Evolutionary conservation across 805 yeast genomes (phyloP), one percentile per base, ranked within the genome.

Genomic region (Starmerella riodocensis): DNA sequence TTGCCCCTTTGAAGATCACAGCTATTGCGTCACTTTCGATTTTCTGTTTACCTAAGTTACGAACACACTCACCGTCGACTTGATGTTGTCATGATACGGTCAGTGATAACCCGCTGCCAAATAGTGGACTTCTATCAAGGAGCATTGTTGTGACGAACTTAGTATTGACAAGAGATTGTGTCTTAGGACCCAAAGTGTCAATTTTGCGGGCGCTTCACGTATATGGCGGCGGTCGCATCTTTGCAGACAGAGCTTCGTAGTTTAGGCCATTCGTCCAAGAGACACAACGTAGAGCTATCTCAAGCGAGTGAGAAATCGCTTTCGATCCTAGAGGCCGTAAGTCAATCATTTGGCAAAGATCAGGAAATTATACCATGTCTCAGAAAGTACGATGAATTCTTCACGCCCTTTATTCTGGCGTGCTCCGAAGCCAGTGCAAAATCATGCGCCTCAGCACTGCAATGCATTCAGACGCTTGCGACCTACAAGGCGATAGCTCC

Each of bases 351-450:
- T 17, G 24, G n/a, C 23, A 30, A 29, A 9, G 51, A 46, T 20
- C 34, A 29, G 13, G 36, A 17, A 11, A 37, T 37, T 7, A 35
- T 44, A 11, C 19, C 33, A 16, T 23, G 36, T 3, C 39, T 53
- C n/a, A 39, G 47, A 6, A 34, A 41, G 22, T 32, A 69, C 43
- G 63, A 73, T 0, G 73, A 70, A 31, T 75, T 78, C 50, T 67
- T 75, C 4, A 60, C 66, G 3, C 95, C 96, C 0, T 76, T 83
- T 43, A 55, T 81, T 11, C 56, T 76, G 34, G 76, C 93, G 0
- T 78, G 93, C 50, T 70, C 75, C 9, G 69, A 88, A 0, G 71
- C 80, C 36, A 83, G 79, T 57, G 76, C 80, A 7, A 83, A 83
- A 53, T 66, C 80, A 46, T 73, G 78, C 19, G 66, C 80, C 2